Conservation (phyloP, 768 basidiomycete species). For the Serendipita indica region DNA sequence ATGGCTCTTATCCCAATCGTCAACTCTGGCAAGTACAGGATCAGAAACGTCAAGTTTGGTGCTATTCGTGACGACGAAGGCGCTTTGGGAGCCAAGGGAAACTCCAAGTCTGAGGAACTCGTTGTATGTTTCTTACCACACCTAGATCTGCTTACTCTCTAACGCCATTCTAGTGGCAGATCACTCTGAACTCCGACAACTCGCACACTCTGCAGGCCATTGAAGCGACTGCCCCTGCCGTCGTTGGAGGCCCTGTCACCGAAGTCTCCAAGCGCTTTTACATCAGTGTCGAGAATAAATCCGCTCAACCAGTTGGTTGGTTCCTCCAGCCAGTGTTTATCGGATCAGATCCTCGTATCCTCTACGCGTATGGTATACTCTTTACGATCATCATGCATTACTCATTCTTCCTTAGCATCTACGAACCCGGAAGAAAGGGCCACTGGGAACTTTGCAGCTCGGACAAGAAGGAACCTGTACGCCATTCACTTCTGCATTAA, state of each 20-base stretch:
- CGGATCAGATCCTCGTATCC: background rate
- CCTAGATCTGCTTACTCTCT: no score
- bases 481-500: background rate
- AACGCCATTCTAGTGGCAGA: background rate
- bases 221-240: background rate
- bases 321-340: background rate
- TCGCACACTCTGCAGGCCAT: background rate
- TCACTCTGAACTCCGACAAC: background rate
- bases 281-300: background rate
- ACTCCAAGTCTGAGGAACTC: background rate
- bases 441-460: background rate
- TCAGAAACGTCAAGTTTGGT: background rate
- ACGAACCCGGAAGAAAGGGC: background rate
- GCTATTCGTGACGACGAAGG: constrained; percentile 1
- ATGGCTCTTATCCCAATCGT: background rate
- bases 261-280: background rate
- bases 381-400: background rate
- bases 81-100: background rate
- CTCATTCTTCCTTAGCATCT: background rate
- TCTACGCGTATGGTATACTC: background rate
- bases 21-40: background rate
- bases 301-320: background rate
- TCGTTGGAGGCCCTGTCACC: background rate
- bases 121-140: background rate
- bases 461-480: background rate